phyloP scores from a whole-genome alignment of 306 rosid genomes.

The Malus sieversii region DNA sequence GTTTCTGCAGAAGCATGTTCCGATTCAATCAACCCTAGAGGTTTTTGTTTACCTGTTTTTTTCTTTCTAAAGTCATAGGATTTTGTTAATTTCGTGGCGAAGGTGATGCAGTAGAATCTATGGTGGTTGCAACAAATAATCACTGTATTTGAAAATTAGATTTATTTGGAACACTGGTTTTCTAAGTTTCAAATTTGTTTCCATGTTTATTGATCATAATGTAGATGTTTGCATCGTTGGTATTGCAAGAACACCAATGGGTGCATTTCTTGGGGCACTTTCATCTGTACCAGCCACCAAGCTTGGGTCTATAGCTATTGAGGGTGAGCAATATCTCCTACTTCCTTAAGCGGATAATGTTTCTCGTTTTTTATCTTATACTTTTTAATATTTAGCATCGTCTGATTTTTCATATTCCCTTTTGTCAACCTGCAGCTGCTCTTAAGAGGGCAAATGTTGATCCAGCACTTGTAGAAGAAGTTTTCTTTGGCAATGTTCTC shows the following conservation, averaged over 20 bases:
- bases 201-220: conserved; percentile 10
- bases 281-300: conserved; percentile 87
- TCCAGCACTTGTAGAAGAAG: conserved; percentile 88
- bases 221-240: conserved; percentile 96
- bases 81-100: background rate
- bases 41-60: conserved; percentile 26
- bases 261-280: conserved; percentile 80
- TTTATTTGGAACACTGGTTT: background rate
- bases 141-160: background rate
- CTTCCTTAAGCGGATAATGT: background rate
- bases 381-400: background rate
- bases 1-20: conserved; percentile 40
- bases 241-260: conserved; percentile 97
- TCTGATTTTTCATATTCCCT: background rate
- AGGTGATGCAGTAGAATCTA: background rate
- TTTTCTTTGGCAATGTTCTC: conserved; percentile 86
- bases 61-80: background rate
- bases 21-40: conserved; percentile 69
- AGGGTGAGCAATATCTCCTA: conserved; percentile 38
- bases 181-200: background rate
- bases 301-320: conserved; percentile 84
- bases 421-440: conserved; percentile 49
- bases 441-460: conserved; percentile 87
- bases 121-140: background rate
- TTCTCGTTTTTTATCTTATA: background rate